Evolutionary conservation across 352 stramenopile genomes (phyloP).

Genomic region (Globisporangium acanthophoron): DNA sequence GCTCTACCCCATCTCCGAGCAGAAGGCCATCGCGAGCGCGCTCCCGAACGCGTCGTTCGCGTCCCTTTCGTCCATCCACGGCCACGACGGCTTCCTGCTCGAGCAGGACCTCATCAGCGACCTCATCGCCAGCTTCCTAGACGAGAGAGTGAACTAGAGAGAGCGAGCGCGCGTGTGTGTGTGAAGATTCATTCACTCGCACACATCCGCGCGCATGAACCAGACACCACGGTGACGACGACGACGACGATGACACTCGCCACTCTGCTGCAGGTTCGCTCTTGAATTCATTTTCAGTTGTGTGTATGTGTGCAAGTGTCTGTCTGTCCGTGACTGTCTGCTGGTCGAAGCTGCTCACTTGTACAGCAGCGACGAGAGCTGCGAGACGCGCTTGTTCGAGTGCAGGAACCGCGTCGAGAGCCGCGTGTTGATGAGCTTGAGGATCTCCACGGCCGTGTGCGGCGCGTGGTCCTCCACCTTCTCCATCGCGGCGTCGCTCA

Average conservation of each 20-base stretch:
- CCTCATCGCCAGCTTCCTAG: slow-evolving; percentile 55
- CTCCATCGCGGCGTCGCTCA: slow-evolving; percentile 53
- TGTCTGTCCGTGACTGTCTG: neutral
- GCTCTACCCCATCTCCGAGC: slow-evolving; percentile 92
- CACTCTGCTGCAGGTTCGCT: slow-evolving; percentile 1
- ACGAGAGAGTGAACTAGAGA: slow-evolving; percentile 18
- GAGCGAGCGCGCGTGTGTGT: neutral
- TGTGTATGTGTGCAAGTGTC: neutral
- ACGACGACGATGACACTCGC: neutral
- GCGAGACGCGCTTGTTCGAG: slow-evolving; percentile 69
- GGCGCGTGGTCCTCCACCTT: slow-evolving; percentile 47
- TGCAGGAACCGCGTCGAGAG: slow-evolving; percentile 57
- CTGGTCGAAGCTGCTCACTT: slow-evolving; percentile 23
- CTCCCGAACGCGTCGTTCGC: slow-evolving; percentile 86
- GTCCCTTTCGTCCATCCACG: slow-evolving; percentile 87
- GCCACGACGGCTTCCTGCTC: slow-evolving; percentile 96
- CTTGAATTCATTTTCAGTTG: neutral
- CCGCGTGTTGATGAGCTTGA: slow-evolving; percentile 63
- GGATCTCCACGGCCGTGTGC: slow-evolving; percentile 65
- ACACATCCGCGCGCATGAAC: neutral
- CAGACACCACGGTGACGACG: neutral
- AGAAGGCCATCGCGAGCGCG: slow-evolving; percentile 78
- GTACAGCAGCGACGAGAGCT: slow-evolving; percentile 75
- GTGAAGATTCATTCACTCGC: neutral
- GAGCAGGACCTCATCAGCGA: slow-evolving; percentile 91